Base-by-base conservation (phyloP, 768 basidiomycete species). In the Pisolithus orientalis region DNA sequence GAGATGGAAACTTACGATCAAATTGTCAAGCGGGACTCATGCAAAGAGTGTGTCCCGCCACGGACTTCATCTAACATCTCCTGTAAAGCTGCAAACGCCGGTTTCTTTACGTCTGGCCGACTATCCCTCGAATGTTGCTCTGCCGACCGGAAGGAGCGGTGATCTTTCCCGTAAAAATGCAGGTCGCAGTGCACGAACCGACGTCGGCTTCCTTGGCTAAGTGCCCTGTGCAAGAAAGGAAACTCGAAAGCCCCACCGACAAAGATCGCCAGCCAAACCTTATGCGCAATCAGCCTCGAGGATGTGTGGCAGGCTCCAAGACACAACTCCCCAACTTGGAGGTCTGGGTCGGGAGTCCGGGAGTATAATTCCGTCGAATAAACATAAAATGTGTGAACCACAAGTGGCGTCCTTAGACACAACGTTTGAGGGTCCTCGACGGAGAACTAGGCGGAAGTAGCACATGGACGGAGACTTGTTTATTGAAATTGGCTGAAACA, bases 41-140 rank as follows among this genome's bases (percentile, higher is more conserved):
- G 57, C 64, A 65, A 66, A 59, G 54, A 63, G 64, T 65, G 59
- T 65, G 64, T 57, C 27, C n/a, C 5, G 17, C 40, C 17, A 42
- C 47, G 53, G 39, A 42, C 38, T 57, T 62, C 51, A 57, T 53
- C 44, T n/a, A 27, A 55, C 56, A 57, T 55, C 56, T 51, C 50
- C 61, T 56, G 50, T 43, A 43, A 52, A 21, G 16, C 49, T 47
- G 25, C 28, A 29, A 2, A 13, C 44, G 53, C 53, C 62, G 47
- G 52, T 32, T 57, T 51, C 31, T 51, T 52, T 29, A 39, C 48
- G 32, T 31, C 45, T 53, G 40, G 50, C 47, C 11, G 51, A 62
- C 57, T 17, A 29, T 25, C 2, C 28, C 40, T 7, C 6, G 8
- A 42, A 17, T 5, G 40, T 17, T 6, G 10, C 40, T 21, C 17